These are phyloP conservation scores for Amaranthus palmeri DNA, from an alignment of 148 eudicot genomes.

Conservation along the genomic window DNA sequence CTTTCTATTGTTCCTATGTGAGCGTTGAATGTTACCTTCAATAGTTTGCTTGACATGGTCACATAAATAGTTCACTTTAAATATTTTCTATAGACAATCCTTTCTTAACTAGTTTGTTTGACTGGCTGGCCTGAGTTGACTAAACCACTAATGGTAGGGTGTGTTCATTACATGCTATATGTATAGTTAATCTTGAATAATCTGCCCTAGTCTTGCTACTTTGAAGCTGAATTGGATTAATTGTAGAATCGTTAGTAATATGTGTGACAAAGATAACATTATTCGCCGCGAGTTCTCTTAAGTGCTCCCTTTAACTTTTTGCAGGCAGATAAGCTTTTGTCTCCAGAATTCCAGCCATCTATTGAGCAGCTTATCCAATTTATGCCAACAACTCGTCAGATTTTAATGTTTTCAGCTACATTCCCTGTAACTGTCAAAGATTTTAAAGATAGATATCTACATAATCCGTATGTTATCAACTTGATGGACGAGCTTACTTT, in stretches of 20 bases:
- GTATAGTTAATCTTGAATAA: neutral
- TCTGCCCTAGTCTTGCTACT: neutral
- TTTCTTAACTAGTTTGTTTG: too few species aligned
- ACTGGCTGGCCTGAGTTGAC: too few species aligned
- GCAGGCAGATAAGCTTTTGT: conserved; percentile 92
- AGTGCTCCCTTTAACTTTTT: neutral
- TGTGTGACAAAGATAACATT: neutral
- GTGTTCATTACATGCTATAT: neutral
- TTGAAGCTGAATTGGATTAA: neutral
- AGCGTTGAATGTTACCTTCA: neutral
- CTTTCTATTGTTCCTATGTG: neutral
- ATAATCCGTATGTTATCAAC: conserved; percentile 71
- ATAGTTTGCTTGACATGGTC: too few species aligned
- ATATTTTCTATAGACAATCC: too few species aligned
- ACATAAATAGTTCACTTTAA: too few species aligned
- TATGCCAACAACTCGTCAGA: conserved; percentile 61
- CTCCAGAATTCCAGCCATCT: conserved; percentile 88
- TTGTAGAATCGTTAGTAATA: neutral
- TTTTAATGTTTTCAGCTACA: conserved; percentile 91
- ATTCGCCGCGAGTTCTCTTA: neutral
- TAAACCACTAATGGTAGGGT: too few species aligned
- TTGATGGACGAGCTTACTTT: conserved; percentile 95
- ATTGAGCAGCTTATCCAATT: conserved; percentile 68
- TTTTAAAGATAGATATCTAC: conserved; percentile 68
- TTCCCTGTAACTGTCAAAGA: conserved; percentile 86